phyloP scores from a whole-genome alignment of 805 yeast species.

The Yamadazyma insecticola region DNA sequence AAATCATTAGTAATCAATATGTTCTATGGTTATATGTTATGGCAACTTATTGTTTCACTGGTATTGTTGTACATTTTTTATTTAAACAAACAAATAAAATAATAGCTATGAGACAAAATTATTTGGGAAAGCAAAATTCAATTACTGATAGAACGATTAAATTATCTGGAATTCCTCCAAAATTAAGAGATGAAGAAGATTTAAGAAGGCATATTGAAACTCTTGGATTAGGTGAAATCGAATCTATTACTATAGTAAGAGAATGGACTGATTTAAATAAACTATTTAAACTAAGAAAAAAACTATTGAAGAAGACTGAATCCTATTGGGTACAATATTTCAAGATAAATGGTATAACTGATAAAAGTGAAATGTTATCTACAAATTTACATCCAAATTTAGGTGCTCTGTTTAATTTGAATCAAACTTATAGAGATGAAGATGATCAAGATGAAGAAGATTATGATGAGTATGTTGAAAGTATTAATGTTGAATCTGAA shows the following conservation, averaged over 20 bases:
- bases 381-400: conserved; percentile 22
- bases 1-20: conserved; percentile 34
- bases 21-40: conserved; percentile 84
- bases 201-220: conserved; percentile 72
- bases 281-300: conserved; percentile 56
- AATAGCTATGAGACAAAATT: conserved; percentile 71
- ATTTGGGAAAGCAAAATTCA: conserved; percentile 81
- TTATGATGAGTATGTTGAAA: not conserved
- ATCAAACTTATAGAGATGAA: too few species aligned
- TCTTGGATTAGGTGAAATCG: conserved; percentile 75
- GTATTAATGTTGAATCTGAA: not conserved
- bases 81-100: conserved; percentile 69
- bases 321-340: conserved; percentile 67
- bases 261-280: conserved; percentile 78
- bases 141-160: conserved; percentile 89
- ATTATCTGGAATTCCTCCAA: conserved; percentile 83
- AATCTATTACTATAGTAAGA: conserved; percentile 71
- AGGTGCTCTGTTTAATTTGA: conserved; percentile 25
- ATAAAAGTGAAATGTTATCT: conserved; percentile 23
- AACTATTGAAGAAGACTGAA: conserved; percentile 57
- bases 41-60: conserved; percentile 83
- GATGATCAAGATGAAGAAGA: conserved; percentile 3
- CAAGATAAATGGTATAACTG: conserved; percentile 28
- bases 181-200: conserved; percentile 65
- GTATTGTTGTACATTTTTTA: conserved; percentile 54